phyloP scores from a whole-genome alignment of 2,329 filamentous ascomycete species.

The Paecilomyces sp. region DNA sequence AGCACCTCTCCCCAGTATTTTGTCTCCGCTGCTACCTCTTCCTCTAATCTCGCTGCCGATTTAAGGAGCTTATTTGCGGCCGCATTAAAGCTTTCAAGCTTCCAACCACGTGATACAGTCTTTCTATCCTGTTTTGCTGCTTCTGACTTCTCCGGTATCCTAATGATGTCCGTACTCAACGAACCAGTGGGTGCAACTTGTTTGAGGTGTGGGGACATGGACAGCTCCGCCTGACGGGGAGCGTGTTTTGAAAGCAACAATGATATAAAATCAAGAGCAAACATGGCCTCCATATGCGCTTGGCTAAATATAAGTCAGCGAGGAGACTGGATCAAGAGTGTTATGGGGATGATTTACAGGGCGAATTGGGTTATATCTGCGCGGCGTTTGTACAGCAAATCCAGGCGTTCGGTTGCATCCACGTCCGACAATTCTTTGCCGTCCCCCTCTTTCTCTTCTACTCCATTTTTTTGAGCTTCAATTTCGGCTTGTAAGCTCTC shows the following conservation, averaged over 20 bases:
- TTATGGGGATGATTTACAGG: constrained; percentile 21
- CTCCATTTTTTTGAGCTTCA: constrained; percentile 40
- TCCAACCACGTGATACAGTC: constrained; percentile 60
- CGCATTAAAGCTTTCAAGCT: constrained; percentile 67
- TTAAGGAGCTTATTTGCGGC: constrained; percentile 67
- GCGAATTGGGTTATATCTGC: constrained; percentile 39
- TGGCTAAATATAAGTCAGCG: constrained; percentile 21
- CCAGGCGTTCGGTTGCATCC: constrained; percentile 30
- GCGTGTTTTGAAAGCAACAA: constrained; percentile 74
- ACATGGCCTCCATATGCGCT: constrained; percentile 45
- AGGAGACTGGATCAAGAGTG: not conserved
- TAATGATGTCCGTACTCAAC: constrained; percentile 60
- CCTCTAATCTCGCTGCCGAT: constrained; percentile 64
- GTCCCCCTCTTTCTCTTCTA: constrained; percentile 39
- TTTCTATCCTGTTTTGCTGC: constrained; percentile 48
- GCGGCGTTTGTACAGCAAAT: constrained; percentile 37
- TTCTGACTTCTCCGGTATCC: constrained; percentile 53
- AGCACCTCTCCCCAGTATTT: constrained; percentile 86
- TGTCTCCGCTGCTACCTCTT: constrained; percentile 71
- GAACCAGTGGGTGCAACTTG: constrained; percentile 67
- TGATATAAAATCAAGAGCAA: constrained; percentile 75
- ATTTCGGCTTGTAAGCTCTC: constrained; percentile 65
- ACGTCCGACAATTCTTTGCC: constrained; percentile 20
- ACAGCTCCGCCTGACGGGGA: constrained; percentile 61
- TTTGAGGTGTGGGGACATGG: constrained; percentile 64